These are phyloP conservation scores for Phytophthora pisi DNA, from an alignment of 352 stramenopile species.

Conservation along the genomic window DNA sequence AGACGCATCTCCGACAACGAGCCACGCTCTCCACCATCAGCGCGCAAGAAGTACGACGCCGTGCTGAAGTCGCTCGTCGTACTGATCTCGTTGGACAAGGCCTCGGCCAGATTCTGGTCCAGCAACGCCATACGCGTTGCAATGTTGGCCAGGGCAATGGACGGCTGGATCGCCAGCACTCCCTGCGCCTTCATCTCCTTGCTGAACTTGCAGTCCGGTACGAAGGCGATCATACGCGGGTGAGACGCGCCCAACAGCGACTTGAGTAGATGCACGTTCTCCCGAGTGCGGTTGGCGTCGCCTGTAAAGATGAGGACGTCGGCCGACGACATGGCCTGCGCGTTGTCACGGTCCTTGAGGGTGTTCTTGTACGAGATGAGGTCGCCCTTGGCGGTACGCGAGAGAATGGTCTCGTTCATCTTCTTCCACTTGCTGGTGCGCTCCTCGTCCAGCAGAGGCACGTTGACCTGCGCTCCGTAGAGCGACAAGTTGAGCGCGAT, in stretches of 20 bases:
- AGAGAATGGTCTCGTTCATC: slow-evolving; percentile 65
- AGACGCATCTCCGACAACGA: slow-evolving; percentile 58
- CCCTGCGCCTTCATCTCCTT: slow-evolving; percentile 58
- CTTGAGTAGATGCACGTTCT: slow-evolving; percentile 58
- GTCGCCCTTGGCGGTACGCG: slow-evolving; percentile 53
- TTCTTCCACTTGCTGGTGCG: slow-evolving; percentile 58
- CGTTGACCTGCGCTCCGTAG: slow-evolving; percentile 63
- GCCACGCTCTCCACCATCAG: slow-evolving; percentile 30
- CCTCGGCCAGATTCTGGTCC: slow-evolving; percentile 43
- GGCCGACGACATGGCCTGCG: slow-evolving; percentile 44
- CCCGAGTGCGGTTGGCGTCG: slow-evolving; percentile 45
- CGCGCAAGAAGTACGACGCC: slow-evolving; percentile 61
- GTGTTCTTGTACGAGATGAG: slow-evolving; percentile 76
- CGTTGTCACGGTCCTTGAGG: slow-evolving; percentile 45
- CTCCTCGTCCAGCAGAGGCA: slow-evolving; percentile 63
- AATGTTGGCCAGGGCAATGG: slow-evolving; percentile 69
- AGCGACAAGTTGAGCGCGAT: slow-evolving; percentile 63
- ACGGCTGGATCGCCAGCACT: slow-evolving; percentile 68
- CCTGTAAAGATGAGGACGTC: slow-evolving; percentile 74
- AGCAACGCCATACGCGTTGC: slow-evolving; percentile 67
- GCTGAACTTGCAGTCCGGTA: slow-evolving; percentile 49
- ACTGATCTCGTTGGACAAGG: slow-evolving; percentile 54
- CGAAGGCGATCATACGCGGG: slow-evolving; percentile 62
- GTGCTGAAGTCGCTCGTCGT: slow-evolving; percentile 52
- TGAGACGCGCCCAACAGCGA: slow-evolving; percentile 41